Conservation (phyloP, 2,329 filamentous ascomycete species). For the Nothophoma quercina region DNA sequence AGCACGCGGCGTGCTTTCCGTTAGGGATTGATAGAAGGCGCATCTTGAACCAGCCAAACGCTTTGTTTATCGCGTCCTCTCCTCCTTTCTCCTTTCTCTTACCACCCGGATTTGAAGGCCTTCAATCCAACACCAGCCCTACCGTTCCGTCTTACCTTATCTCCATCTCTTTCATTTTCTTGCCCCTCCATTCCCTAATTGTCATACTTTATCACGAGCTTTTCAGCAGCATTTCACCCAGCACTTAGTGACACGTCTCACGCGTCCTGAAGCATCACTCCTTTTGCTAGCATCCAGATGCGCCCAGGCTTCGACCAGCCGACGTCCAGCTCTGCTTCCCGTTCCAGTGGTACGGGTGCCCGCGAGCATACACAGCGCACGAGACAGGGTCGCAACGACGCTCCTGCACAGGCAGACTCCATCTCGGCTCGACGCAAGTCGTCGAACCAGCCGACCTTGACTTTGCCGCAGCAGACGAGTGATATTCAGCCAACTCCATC, state of each 20-base stretch:
- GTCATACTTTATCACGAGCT: neutral
- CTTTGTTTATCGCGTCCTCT: conserved; percentile 18
- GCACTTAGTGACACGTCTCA: conserved; percentile 2
- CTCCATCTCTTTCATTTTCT: conserved; percentile 25
- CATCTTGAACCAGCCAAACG: conserved; percentile 35
- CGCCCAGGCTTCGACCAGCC: conserved; percentile 29
- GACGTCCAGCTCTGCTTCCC: conserved; percentile 28
- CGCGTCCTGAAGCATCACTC: neutral
- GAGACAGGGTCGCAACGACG: conserved; percentile 22
- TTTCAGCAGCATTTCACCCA: conserved; percentile 9
- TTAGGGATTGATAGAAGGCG: conserved; percentile 46
- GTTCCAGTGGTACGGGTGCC: conserved; percentile 15
- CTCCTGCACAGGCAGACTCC: conserved; percentile 3
- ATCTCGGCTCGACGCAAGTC: conserved; percentile 17
- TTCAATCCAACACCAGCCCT: conserved; percentile 24
- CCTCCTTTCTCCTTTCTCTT: conserved; percentile 4
- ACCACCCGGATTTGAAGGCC: conserved; percentile 25
- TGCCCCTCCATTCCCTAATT: conserved; percentile 2
- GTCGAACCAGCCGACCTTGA: conserved; percentile 15
- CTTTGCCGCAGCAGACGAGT: conserved; percentile 8
- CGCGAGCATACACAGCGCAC: conserved; percentile 25
- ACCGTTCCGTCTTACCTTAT: conserved; percentile 5
- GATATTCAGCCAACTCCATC: conserved; percentile 12
- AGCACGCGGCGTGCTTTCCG: conserved; percentile 39
- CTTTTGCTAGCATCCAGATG: conserved; percentile 29